Percentiles rank a stretch among this genome's conserved stretches.
Conservation (phyloP, 495 filamentous ascomycete genomes). For the Talaromyces thailandensis region DNA sequence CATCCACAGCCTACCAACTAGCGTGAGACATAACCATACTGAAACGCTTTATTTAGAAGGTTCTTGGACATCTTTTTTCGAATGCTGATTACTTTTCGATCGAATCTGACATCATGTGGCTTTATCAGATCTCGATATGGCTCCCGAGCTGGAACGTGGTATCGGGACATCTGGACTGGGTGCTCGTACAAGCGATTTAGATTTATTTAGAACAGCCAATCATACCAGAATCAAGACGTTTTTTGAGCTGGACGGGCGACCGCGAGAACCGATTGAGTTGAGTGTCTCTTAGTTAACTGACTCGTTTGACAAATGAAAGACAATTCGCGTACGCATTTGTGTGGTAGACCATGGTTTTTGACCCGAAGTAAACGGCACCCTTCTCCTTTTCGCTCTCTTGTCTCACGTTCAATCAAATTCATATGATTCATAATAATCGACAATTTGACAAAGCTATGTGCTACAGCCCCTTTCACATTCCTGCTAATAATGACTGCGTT, state of each 20-base stretch:
- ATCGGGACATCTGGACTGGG: too few species aligned
- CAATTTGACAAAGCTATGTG: too few species aligned
- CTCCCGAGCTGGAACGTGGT: neutral
- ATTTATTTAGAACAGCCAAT: neutral
- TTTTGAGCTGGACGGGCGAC: neutral
- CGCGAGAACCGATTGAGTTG: neutral
- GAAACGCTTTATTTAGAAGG: neutral
- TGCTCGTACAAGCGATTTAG: neutral
- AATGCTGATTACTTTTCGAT: neutral
- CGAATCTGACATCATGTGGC: neutral
- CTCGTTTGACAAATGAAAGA: neutral
- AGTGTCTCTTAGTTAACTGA: neutral
- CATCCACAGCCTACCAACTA: too few species aligned
- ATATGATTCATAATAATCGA: too few species aligned
- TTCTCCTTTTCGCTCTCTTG: too few species aligned
- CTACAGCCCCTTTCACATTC: too few species aligned
- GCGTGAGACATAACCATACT: neutral
- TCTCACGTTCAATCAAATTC: too few species aligned
- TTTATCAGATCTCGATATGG: neutral
- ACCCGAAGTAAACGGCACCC: too few species aligned
- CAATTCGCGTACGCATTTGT: neutral
- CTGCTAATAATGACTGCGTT: too few species aligned
- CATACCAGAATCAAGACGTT: neutral
- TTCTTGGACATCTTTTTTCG: neutral
- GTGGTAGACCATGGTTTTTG: too few species aligned